Conservation (phyloP, 2,329 filamentous ascomycete species). For the Didymella sp. region DNA sequence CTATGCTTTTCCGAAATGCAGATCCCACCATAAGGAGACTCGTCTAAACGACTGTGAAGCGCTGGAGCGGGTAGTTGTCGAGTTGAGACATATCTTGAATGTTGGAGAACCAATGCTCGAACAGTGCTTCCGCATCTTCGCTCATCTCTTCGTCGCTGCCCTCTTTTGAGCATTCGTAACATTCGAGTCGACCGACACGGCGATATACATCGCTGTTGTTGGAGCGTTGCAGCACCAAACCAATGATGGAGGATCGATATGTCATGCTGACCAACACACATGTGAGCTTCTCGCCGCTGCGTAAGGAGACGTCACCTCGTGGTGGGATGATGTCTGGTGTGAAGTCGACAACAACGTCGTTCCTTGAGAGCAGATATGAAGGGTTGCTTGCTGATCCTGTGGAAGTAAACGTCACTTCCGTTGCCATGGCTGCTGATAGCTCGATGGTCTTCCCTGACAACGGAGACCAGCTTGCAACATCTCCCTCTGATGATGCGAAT, state of each 20-base stretch:
- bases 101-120: conserved; percentile 47
- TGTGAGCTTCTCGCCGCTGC: conserved; percentile 40
- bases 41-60: conserved; percentile 39
- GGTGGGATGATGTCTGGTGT: conserved; percentile 41
- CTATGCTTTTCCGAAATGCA: conserved; percentile 1
- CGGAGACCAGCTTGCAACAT: conserved; percentile 40
- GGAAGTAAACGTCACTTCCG: conserved; percentile 37
- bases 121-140: conserved; percentile 46
- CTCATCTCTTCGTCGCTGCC: conserved; percentile 38
- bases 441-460: conserved; percentile 38
- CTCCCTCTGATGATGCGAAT: conserved; percentile 34
- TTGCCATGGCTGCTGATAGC: conserved; percentile 45
- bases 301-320: conserved; percentile 36
- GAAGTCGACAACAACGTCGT: conserved; percentile 43
- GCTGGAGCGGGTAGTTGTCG: conserved; percentile 40
- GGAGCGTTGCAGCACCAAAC: conserved; percentile 39
- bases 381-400: conserved; percentile 15
- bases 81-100: conserved; percentile 47
- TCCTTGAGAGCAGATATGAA: conserved; percentile 36
- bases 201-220: conserved; percentile 35
- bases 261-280: conserved; percentile 49
- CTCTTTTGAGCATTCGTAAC: conserved; percentile 44
- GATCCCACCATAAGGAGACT: background rate
- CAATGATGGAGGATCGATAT: conserved; percentile 45
- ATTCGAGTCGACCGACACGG: conserved; percentile 47